A percentile compares a stretch with the other conserved stretches of the same genome.
phyloP scores from a whole-genome alignment of 2,329 filamentous ascomycete species.

The Dactylellina cionopaga region DNA sequence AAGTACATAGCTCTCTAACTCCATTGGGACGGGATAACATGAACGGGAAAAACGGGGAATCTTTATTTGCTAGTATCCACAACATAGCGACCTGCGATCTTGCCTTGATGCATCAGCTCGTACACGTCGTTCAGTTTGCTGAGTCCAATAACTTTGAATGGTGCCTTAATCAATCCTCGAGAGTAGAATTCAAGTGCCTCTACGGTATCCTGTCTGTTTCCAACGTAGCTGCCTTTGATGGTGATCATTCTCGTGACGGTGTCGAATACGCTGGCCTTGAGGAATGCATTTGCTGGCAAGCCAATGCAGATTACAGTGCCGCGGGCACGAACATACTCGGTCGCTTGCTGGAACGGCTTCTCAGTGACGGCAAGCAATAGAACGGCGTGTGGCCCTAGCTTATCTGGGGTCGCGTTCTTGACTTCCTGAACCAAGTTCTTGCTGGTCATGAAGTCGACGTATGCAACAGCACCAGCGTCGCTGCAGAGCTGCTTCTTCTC shows the following conservation, averaged over 20 bases:
- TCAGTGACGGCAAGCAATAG: constrained; percentile 86
- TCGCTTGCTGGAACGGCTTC: constrained; percentile 94
- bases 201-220: constrained; percentile 85
- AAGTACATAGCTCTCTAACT: too few species aligned
- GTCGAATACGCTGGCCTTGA: constrained; percentile 87
- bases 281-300: constrained; percentile 79
- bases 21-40: background rate
- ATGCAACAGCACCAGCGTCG: constrained; percentile 75
- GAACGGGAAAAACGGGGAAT: background rate
- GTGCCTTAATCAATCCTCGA: constrained; percentile 83
- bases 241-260: constrained; percentile 88
- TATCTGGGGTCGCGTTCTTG: constrained; percentile 80
- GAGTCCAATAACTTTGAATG: constrained; percentile 85
- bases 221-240: constrained; percentile 93
- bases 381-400: constrained; percentile 85
- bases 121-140: constrained; percentile 75
- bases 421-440: constrained; percentile 85
- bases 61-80: constrained; percentile 75
- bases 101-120: constrained; percentile 67
- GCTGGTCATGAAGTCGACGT: constrained; percentile 80
- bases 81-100: constrained; percentile 81
- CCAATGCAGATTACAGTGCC: constrained; percentile 90
- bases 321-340: constrained; percentile 82
- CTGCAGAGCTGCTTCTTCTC: constrained; percentile 80
- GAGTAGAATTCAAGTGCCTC: constrained; percentile 92